Evolutionary conservation across 2,329 filamentous ascomycete species (phyloP).

Genomic region (Atkinsonella texensis): DNA sequence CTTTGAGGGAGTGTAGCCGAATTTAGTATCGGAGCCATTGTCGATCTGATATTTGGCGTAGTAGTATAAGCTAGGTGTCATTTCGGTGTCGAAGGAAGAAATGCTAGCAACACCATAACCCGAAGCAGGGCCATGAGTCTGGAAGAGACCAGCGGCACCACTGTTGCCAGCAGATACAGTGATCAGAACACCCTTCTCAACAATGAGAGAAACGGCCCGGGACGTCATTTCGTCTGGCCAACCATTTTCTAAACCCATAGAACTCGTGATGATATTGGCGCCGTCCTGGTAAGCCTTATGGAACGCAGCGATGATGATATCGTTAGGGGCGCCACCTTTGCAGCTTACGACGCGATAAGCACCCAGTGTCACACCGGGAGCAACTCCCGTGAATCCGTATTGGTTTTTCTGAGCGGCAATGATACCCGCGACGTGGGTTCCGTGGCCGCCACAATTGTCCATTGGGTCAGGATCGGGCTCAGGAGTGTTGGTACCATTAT

Average conservation of each 20-base stretch:
- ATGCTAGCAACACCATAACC: slow-evolving; percentile 36
- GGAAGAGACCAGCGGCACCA: slow-evolving; percentile 35
- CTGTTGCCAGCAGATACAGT: slow-evolving; percentile 41
- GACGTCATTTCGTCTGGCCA: slow-evolving; percentile 42
- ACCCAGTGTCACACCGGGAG: slow-evolving; percentile 42
- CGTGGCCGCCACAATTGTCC: slow-evolving; percentile 42
- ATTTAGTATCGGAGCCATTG: slow-evolving; percentile 20
- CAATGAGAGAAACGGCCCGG: slow-evolving; percentile 37
- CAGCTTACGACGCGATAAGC: slow-evolving; percentile 48
- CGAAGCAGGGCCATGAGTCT: slow-evolving; percentile 34
- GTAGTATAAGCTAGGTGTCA: slow-evolving; percentile 30
- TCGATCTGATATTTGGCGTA: slow-evolving; percentile 29
- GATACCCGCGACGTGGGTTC: slow-evolving; percentile 50
- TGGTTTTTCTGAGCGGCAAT: slow-evolving; percentile 44
- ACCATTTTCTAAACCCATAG: too few species aligned
- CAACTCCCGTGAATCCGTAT: slow-evolving; percentile 44
- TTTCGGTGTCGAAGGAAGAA: slow-evolving; percentile 36
- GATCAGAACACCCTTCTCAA: slow-evolving; percentile 39
- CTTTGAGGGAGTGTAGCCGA: slow-evolving; percentile 31
- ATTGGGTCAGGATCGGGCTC: slow-evolving; percentile 39
- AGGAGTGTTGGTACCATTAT: slow-evolving; percentile 27
- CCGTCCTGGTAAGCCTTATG: slow-evolving; percentile 49
- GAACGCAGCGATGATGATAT: slow-evolving; percentile 47
- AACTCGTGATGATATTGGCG: slow-evolving; percentile 43
- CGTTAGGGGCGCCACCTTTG: slow-evolving; percentile 34